Percentiles rank a stretch among this genome's conserved stretches.
phyloP scores from a whole-genome alignment of 164 flowering plant species.

The Akebia trifoliata region DNA sequence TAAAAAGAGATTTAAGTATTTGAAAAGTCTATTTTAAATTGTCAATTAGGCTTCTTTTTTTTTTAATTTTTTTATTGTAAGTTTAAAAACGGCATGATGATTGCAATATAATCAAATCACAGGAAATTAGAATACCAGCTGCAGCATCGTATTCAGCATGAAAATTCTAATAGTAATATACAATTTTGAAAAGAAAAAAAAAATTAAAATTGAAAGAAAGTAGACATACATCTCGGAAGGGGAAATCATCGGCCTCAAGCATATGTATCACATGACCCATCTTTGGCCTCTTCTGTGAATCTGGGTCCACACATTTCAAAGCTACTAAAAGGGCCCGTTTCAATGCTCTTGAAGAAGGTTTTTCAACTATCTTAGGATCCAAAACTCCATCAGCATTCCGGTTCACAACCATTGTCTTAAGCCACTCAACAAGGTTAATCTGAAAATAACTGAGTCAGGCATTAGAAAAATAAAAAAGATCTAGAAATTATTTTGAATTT shows the following conservation, averaged over 20 bases:
- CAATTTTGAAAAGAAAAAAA: not conserved
- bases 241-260: slow-evolving; percentile 60
- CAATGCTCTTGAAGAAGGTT: slow-evolving; percentile 53
- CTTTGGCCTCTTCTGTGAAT: slow-evolving; percentile 64
- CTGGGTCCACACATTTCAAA: slow-evolving; percentile 63
- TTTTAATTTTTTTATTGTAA: not conserved
- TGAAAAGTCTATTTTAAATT: no score
- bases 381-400: slow-evolving; percentile 54
- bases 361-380: slow-evolving; percentile 60
- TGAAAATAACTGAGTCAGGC: slow-evolving; percentile 20
- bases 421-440: slow-evolving; percentile 75
- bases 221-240: slow-evolving; percentile 41
- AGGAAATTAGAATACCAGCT: not conserved
- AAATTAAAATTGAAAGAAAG: not conserved
- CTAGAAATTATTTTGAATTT: not conserved
- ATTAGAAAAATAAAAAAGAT: not conserved
- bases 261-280: slow-evolving; percentile 72
- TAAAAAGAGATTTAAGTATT: no score
- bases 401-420: slow-evolving; percentile 56
- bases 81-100: not conserved
- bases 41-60: not conserved
- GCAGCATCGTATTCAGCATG: slow-evolving; percentile 3
- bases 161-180: not conserved
- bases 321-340: slow-evolving; percentile 68
- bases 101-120: no score